A percentile compares a stretch with the other conserved stretches of the same genome.
Conservation (phyloP, 345 rosid genomes). For the Conringia planisiliqua region DNA sequence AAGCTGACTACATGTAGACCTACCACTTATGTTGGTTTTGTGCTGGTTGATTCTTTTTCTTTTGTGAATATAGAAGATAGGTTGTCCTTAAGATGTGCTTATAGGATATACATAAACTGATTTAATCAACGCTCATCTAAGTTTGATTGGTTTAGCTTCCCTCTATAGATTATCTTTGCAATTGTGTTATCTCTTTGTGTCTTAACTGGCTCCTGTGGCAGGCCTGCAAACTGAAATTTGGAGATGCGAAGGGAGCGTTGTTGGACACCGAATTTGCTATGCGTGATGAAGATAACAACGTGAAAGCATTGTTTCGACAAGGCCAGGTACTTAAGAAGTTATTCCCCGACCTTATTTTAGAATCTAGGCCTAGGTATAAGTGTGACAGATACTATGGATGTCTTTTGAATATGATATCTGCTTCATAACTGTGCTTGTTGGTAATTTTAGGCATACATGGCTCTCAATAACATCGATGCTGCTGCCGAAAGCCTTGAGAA, state of each 20-base stretch:
- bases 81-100: constrained; percentile 6
- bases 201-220: constrained; percentile 27
- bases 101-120: not conserved
- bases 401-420: not conserved
- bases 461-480: constrained; percentile 82
- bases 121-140: not conserved
- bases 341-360: not conserved
- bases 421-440: not conserved
- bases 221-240: constrained; percentile 87
- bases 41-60: not conserved
- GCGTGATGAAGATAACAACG: constrained; percentile 82
- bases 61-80: not conserved
- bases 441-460: constrained; percentile 73
- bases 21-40: constrained; percentile 3
- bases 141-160: not conserved
- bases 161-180: not conserved
- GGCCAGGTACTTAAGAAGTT: constrained; percentile 67
- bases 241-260: constrained; percentile 86
- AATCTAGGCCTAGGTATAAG: not conserved
- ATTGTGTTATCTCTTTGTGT: not conserved
- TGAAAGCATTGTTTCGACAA: constrained; percentile 90
- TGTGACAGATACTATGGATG: not conserved
- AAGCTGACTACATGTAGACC: not conserved
- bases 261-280: constrained; percentile 85
- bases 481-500: constrained; percentile 92